Evolutionary conservation across 2,329 filamentous ascomycete genomes (phyloP), one percentile per base, ranked within the genome.

Genomic region (Lasiodiplodia hormozganensis): DNA sequence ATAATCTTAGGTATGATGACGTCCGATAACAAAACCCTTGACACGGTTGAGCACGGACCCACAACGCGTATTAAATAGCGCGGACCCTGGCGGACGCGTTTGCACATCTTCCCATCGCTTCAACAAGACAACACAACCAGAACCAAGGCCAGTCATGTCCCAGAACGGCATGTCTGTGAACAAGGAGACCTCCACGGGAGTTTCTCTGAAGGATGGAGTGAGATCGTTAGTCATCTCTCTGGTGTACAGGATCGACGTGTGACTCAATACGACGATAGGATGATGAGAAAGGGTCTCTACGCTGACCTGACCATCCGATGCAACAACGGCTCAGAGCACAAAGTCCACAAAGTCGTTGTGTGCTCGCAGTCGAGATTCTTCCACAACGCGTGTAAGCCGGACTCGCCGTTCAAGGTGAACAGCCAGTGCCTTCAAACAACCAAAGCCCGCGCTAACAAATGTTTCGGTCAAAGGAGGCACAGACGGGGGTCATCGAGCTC

Each of bases 401-500:
- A 43, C 2, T 57, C 52, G 38, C 34, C 23, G 3, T 58, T 47
- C 40, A 58, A 58, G 25, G 62, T 54, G 18, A 54, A 10, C 14
- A 38, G 10, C 8, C n/a, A 11, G 1, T 40, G 1, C 23, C 23
- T 23, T 3, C n/a, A 3, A 23, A 38, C 53, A 16, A 4, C 28
- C 5, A n/a, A 5, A 4, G 25, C 31, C 3, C 38, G 12, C 8
- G 31, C 18, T 38, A 28, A 14, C 12, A 2, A 12, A 2, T 16
- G 10, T 12, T 31, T 1, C 6, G 31, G 16, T 8, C 11, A 12
- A 43, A 58, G 23, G 38, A 58, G 21, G 28, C 64, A 3, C 36
- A 49, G 40, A 57, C 51, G 8, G 64, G 64, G 1, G 18, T 66
- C 38, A 57, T 66, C 18, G 64, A 57, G 7, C 64, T 66, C 18